These are phyloP conservation scores for Zasmidium citrigriseum DNA, from an alignment of 2,329 filamentous ascomycete species.

Conservation along the genomic window DNA sequence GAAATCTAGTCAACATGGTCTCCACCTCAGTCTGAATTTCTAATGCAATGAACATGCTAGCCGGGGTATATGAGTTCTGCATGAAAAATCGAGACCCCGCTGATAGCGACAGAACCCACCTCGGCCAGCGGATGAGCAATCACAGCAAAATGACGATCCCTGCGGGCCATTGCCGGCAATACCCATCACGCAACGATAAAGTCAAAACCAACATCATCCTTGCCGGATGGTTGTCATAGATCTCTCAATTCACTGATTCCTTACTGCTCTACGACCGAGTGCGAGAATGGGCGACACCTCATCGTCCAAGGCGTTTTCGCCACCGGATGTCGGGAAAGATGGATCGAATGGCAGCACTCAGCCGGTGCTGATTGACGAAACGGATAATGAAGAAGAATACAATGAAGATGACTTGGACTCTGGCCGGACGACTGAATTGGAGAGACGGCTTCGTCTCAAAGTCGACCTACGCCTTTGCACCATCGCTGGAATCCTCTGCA, in stretches of 20 bases:
- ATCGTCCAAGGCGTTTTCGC: neutral
- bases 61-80: neutral
- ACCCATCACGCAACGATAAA: neutral
- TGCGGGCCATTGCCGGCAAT: neutral
- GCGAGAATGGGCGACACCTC: neutral
- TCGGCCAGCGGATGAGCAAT: neutral
- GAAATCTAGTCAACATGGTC: too few species aligned
- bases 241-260: too few species aligned
- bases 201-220: neutral
- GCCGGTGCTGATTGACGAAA: neutral
- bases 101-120: neutral
- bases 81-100: neutral
- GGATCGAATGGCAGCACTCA: neutral
- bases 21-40: too few species aligned
- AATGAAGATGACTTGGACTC: neutral
- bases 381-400: neutral
- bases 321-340: neutral
- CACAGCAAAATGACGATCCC: neutral
- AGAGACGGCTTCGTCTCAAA: slow-evolving; percentile 59
- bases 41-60: neutral
- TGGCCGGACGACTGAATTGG: slow-evolving; percentile 15
- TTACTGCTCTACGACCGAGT: too few species aligned
- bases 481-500: slow-evolving; percentile 70
- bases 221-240: too few species aligned
- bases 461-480: slow-evolving; percentile 69